A percentile compares a stretch with the other conserved stretches of the same genome.
Conservation (phyloP, 164 flowering plant genomes). For the Aristolochia fimbriata region DNA sequence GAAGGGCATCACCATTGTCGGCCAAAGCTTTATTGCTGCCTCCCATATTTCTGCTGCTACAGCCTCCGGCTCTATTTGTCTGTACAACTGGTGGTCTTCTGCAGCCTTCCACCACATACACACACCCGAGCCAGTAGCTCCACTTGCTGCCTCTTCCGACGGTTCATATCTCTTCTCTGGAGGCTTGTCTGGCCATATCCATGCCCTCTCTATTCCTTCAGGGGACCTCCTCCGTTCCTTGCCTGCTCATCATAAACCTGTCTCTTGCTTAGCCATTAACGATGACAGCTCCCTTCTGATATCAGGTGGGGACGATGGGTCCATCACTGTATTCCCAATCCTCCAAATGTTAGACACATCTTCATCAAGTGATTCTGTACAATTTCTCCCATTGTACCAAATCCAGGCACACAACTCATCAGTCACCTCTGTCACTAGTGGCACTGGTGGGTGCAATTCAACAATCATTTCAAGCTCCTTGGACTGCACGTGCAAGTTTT, state of each 20-base stretch:
- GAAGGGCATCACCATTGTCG: conserved; percentile 29
- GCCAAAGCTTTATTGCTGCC: conserved; percentile 27
- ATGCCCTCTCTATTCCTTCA: conserved; percentile 24
- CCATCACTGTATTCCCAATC: conserved; percentile 12
- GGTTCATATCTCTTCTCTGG: conserved; percentile 42
- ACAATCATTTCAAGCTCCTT: conserved; percentile 27
- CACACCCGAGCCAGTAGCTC: conserved; percentile 48
- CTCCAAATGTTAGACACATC: conserved; percentile 14
- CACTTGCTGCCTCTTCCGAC: conserved; percentile 28
- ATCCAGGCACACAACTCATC: conserved; percentile 23
- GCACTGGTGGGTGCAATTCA: conserved; percentile 11
- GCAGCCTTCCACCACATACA: conserved; percentile 17
- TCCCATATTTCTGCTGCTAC: conserved; percentile 26
- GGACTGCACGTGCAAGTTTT: conserved; percentile 40
- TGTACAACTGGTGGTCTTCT: conserved; percentile 22
- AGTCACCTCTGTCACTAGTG: conserved; percentile 21
- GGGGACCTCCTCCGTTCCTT: conserved; percentile 21
- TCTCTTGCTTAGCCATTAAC: conserved; percentile 24
- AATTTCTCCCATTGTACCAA: conserved; percentile 7
- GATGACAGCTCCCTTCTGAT: conserved; percentile 17
- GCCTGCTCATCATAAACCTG: conserved; percentile 24
- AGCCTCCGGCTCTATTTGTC: conserved; percentile 7
- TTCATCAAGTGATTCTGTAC: not conserved
- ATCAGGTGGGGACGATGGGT: conserved; percentile 20
- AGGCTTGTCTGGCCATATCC: conserved; percentile 36